These are phyloP conservation scores for Macrotyloma uniflorum DNA, from an alignment of 306 rosid genomes.

Conservation along the genomic window DNA sequence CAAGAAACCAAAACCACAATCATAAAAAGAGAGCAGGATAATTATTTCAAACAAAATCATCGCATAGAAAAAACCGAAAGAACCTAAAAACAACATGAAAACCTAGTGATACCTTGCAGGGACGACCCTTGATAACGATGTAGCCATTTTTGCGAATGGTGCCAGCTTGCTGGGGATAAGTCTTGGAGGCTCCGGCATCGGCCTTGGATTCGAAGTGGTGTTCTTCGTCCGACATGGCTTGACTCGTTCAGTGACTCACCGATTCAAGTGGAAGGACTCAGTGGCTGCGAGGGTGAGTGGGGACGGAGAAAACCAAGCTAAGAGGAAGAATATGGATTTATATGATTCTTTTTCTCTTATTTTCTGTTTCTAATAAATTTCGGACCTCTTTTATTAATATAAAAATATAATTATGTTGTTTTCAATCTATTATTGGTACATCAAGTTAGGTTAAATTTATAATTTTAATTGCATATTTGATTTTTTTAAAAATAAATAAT, in stretches of 20 bases:
- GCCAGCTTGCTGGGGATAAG: slow-evolving; percentile 35
- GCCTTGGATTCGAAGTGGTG: slow-evolving; percentile 43
- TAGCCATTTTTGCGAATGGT: slow-evolving; percentile 70
- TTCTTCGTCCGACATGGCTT: slow-evolving; percentile 40
- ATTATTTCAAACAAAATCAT: neutral
- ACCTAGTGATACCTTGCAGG: slow-evolving; percentile 71
- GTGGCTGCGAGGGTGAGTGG: neutral
- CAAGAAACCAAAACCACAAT: neutral
- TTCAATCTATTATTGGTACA: no score
- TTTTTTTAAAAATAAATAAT: no score
- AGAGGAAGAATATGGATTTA: neutral
- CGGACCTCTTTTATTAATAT: no score
- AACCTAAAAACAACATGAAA: neutral
- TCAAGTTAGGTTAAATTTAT: no score
- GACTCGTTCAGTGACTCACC: slow-evolving; percentile 9
- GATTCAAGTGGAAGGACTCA: slow-evolving; percentile 24
- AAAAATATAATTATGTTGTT: no score
- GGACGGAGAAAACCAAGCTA: slow-evolving; percentile 23
- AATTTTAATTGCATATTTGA: no score
- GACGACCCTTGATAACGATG: slow-evolving; percentile 83
- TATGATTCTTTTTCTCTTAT: neutral
- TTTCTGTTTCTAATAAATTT: neutral
- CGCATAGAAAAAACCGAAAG: neutral
- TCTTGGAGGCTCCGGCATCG: slow-evolving; percentile 49
- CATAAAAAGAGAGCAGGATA: no score